Conservation (phyloP, 768 basidiomycete genomes). For the Leccinum variicolor region DNA sequence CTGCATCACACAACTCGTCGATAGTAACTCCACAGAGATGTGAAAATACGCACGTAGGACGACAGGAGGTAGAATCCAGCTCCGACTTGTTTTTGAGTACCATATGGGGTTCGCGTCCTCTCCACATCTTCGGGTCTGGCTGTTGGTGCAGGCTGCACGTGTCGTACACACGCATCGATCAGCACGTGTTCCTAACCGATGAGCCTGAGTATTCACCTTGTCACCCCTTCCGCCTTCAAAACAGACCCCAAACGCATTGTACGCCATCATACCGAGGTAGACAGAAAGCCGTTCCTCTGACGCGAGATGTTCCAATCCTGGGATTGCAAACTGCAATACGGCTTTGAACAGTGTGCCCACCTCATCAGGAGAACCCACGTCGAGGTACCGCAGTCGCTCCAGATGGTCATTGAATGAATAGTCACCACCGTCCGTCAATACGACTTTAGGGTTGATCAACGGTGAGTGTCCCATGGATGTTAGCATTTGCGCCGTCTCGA, state of each 20-base stretch:
- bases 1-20: slow-evolving; percentile 24
- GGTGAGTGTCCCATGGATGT: slow-evolving; percentile 18
- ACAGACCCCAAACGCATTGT: slow-evolving; percentile 75
- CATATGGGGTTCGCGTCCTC: slow-evolving; percentile 71
- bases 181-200: background rate
- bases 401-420: slow-evolving; percentile 75
- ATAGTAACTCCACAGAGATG: background rate
- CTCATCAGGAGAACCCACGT: slow-evolving; percentile 45
- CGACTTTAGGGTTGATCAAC: slow-evolving; percentile 12
- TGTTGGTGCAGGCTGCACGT: slow-evolving; percentile 45
- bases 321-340: slow-evolving; percentile 59
- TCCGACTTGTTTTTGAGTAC: slow-evolving; percentile 74
- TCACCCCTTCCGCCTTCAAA: slow-evolving; percentile 64
- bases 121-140: slow-evolving; percentile 69
- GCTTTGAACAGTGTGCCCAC: slow-evolving; percentile 49
- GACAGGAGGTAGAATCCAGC: slow-evolving; percentile 74
- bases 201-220: slow-evolving; percentile 45
- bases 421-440: slow-evolving; percentile 41
- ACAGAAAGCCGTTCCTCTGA: slow-evolving; percentile 59
- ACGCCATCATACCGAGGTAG: slow-evolving; percentile 67
- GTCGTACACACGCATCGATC: background rate
- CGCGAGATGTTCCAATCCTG: slow-evolving; percentile 70
- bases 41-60: slow-evolving; percentile 50
- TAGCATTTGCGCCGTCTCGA: slow-evolving; percentile 59
- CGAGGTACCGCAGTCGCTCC: slow-evolving; percentile 69